A percentile compares a stretch with the other conserved stretches of the same genome.
Conservation (phyloP, 768 basidiomycete genomes). For the Hortiboletus campestris region DNA sequence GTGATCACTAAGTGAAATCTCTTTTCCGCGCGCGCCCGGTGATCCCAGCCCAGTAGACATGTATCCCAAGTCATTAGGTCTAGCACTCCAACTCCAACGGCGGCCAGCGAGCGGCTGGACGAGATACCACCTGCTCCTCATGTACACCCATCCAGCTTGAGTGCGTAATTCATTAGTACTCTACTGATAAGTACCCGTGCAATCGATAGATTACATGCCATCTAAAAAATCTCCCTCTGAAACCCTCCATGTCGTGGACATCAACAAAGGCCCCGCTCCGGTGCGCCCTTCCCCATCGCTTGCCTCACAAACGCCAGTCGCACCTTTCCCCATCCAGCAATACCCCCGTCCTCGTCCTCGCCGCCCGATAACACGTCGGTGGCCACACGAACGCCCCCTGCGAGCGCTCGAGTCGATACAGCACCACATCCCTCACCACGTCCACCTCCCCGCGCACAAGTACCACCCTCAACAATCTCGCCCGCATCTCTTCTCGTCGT, state of each 20-base stretch:
- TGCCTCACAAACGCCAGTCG: constrained; percentile 18
- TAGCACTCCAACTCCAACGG: too few species aligned
- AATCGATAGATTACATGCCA: background rate
- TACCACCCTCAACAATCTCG: constrained; percentile 51
- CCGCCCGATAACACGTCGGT: constrained; percentile 48
- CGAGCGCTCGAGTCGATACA: constrained; percentile 53
- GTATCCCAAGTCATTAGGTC: too few species aligned
- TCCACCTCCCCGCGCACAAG: constrained; percentile 47
- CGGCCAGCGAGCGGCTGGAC: too few species aligned
- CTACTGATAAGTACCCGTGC: too few species aligned
- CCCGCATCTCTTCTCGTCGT: constrained; percentile 24
- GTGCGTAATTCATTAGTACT: too few species aligned
- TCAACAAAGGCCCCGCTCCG: constrained; percentile 12
- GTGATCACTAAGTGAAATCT: too few species aligned
- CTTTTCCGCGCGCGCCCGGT: too few species aligned
- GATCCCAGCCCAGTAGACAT: too few species aligned
- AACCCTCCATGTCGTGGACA: background rate
- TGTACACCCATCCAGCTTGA: too few species aligned
- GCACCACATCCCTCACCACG: constrained; percentile 51
- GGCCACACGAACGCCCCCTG: constrained; percentile 40
- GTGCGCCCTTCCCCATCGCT: constrained; percentile 4
- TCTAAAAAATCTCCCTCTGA: background rate
- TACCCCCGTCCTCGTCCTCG: constrained; percentile 5
- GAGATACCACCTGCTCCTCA: too few species aligned
- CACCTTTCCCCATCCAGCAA: constrained; percentile 9